Evolutionary conservation across 2,329 filamentous ascomycete species (phyloP), one percentile per base, ranked within the genome.

Genomic region (Aureobasidium namibiae): DNA sequence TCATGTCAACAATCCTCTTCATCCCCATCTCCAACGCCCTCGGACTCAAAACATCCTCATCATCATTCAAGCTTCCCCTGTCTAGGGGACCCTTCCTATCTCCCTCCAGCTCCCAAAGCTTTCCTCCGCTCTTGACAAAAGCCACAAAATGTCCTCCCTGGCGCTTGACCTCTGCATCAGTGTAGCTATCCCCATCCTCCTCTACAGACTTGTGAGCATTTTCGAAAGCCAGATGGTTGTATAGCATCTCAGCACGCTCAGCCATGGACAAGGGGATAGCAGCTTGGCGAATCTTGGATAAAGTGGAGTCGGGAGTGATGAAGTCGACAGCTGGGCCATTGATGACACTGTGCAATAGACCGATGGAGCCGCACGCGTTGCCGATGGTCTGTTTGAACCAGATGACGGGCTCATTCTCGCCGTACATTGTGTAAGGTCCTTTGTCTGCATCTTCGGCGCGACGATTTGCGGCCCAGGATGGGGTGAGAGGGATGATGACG

Each of bases 331-430:
- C 75, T 2, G 72, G 69, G 16, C 78, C 76, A 65, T 84, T 85
- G 49, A 75, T 71, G 23, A 83, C 64, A 61, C 75, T 74, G 65
- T 85, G 82, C 2, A 84, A 68, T 1, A 84, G 68, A 1, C 78
- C 81, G 61, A 84, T 83, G n/a, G 80, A 71, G 0, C 82, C 82
- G 64, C 82, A 85, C 0, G 81, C 79, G 64, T 84, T 73, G 16
- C 78, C 75, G 59, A 84, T 83, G 1, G 79, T 84, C 64, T 85
- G 82, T 61, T 75, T 77, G 68, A 82, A 82, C 81, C 81, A 85
- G 23, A 83, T 69, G 4, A 83, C 75, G 0, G 80, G 79, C 60
- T 84, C 80, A 1, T 72, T 63, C 0, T 72, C 67, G 23, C 81
- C 81, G 21, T 65, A 74, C 10, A 75, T 75, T 4, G 72, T 64